Evolutionary conservation across 768 basidiomycete genomes (phyloP).

Genomic region (Kwoniella dejecticola): DNA sequence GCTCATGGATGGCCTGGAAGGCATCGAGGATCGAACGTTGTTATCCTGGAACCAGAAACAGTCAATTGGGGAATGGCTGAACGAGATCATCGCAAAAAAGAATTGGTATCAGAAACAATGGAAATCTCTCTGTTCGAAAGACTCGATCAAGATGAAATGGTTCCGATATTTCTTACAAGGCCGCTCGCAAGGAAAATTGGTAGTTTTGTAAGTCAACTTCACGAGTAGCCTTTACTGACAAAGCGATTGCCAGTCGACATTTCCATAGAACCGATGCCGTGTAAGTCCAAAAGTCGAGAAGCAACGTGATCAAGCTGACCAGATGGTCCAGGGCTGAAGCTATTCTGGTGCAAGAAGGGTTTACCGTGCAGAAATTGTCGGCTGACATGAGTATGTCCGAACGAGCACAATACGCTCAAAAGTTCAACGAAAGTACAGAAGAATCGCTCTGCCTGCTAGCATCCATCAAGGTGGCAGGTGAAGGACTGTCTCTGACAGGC

Average conservation of each 20-base stretch:
- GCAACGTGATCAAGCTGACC: too few species aligned
- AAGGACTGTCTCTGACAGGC: constrained; percentile 8
- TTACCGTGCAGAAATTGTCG: background rate
- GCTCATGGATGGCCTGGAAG: background rate
- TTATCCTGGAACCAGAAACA: background rate
- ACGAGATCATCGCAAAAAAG: background rate
- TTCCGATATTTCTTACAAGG: constrained; percentile 1
- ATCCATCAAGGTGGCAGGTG: constrained; percentile 4
- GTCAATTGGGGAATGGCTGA: background rate
- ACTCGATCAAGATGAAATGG: constrained; percentile 14
- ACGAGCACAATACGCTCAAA: background rate
- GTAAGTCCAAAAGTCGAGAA: too few species aligned
- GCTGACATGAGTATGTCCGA: background rate
- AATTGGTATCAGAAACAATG: background rate
- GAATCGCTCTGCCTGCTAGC: background rate
- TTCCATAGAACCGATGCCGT: too few species aligned
- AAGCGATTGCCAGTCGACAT: too few species aligned
- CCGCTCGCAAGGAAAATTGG: background rate
- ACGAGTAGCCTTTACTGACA: background rate
- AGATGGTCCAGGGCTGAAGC: background rate
- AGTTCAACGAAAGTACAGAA: background rate
- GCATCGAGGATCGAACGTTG: background rate
- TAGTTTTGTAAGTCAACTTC: constrained; percentile 8
- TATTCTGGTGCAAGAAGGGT: background rate
- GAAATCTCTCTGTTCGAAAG: background rate